These are phyloP conservation scores for Arthrinium puccinioides DNA, from an alignment of 2,329 filamentous ascomycete species.

Conservation along the genomic window DNA sequence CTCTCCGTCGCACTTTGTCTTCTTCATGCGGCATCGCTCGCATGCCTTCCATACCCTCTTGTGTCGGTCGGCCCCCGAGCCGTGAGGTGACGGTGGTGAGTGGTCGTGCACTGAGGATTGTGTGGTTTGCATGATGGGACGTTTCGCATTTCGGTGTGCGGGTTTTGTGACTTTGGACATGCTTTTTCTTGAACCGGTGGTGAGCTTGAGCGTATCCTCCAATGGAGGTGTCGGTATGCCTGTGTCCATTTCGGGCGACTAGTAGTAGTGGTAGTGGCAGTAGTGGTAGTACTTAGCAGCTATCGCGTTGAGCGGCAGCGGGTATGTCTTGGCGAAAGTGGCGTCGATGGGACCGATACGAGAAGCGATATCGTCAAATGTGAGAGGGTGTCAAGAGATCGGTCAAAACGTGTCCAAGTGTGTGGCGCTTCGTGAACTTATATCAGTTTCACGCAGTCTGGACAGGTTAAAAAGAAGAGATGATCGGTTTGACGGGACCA, in stretches of 20 bases:
- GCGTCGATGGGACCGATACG: too few species aligned
- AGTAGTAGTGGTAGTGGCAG: background rate
- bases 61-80: constrained; percentile 42
- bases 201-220: constrained; percentile 24
- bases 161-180: constrained; percentile 39
- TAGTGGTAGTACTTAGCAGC: too few species aligned
- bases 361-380: too few species aligned
- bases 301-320: too few species aligned
- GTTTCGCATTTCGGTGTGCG: constrained; percentile 43
- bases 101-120: constrained; percentile 29
- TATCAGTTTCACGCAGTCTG: too few species aligned
- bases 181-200: background rate
- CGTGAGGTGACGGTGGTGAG: constrained; percentile 28
- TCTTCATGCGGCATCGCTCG: constrained; percentile 61
- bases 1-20: constrained; percentile 63
- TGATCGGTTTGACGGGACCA: too few species aligned
- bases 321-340: too few species aligned
- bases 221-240: constrained; percentile 45
- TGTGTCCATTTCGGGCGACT: constrained; percentile 37
- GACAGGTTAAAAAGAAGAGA: too few species aligned
- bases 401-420: too few species aligned
- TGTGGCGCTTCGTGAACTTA: too few species aligned
- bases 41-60: constrained; percentile 63
- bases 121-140: constrained; percentile 32
- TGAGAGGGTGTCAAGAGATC: too few species aligned